Conservation (phyloP, 2,329 filamentous ascomycete genomes). For the Penicillium sp. region DNA sequence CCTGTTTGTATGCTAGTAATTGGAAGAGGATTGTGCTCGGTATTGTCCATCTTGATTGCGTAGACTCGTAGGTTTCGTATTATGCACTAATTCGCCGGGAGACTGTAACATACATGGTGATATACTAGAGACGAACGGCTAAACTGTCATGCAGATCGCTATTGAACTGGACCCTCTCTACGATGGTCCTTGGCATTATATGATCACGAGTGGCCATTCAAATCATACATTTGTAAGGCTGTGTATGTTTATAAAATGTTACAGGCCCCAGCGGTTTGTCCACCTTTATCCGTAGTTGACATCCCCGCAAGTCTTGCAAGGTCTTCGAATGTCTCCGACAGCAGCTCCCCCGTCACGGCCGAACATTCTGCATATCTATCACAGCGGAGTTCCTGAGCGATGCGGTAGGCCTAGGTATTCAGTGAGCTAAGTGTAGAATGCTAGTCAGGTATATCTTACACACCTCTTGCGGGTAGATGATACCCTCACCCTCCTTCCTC, state of each 20-base stretch:
- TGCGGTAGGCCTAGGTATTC: constrained; percentile 51
- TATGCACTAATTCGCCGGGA: not conserved
- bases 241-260: constrained; percentile 33
- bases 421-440: constrained; percentile 25
- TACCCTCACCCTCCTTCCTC: constrained; percentile 46
- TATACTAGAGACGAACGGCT: not conserved
- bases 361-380: constrained; percentile 66
- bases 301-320: constrained; percentile 59
- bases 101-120: not conserved
- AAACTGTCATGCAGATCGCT: not conserved
- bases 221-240: not conserved
- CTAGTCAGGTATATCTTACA: constrained; percentile 24
- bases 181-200: not conserved
- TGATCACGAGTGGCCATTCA: not conserved
- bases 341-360: constrained; percentile 61
- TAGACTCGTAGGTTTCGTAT: not conserved
- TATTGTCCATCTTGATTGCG: constrained; percentile 15
- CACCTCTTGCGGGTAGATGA: constrained; percentile 47
- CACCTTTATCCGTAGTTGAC: constrained; percentile 58
- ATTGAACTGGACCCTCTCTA: not conserved
- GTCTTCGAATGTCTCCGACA: constrained; percentile 62
- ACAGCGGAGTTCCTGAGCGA: constrained; percentile 61
- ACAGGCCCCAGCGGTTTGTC: constrained; percentile 48
- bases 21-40: constrained; percentile 37
- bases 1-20: constrained; percentile 42